Percentiles rank a stretch among this genome's conserved stretches.
Conservation (phyloP, 257 asterid species). For the Nicotiana otophora region DNA sequence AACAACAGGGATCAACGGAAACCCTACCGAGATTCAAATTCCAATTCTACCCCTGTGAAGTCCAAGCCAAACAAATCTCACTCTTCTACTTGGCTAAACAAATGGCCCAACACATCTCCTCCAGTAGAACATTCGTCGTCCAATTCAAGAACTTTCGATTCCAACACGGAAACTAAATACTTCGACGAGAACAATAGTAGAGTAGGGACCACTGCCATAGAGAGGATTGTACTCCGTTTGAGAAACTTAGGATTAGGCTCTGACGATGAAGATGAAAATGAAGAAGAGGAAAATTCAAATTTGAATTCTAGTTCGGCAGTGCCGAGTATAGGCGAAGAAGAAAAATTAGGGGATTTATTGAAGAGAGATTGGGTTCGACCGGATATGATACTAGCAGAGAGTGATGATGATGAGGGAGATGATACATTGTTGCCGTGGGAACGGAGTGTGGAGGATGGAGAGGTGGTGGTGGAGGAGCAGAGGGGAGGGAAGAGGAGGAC, state of each 20-base stretch:
- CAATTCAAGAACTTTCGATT: not conserved
- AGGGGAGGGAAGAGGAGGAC: slow-evolving; percentile 41
- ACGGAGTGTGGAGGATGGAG: slow-evolving; percentile 32
- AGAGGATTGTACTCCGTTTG: slow-evolving; percentile 80
- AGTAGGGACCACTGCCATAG: slow-evolving; percentile 66
- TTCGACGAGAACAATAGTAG: slow-evolving; percentile 26
- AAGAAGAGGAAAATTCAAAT: slow-evolving; percentile 18
- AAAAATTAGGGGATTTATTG: slow-evolving; percentile 89
- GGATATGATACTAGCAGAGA: slow-evolving; percentile 56
- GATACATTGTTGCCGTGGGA: slow-evolving; percentile 75
- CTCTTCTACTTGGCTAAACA: slow-evolving; percentile 58
- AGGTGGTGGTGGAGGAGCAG: slow-evolving; percentile 24
- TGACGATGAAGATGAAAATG: slow-evolving; percentile 42
- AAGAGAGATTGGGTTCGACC: slow-evolving; percentile 95
- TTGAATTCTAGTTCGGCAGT: slow-evolving; percentile 12
- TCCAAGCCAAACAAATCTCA: not conserved
- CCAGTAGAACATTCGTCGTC: slow-evolving; percentile 9
- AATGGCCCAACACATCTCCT: slow-evolving; percentile 56
- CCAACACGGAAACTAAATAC: slow-evolving; percentile 19
- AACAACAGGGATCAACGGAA: slow-evolving; percentile 9
- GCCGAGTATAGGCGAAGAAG: slow-evolving; percentile 34
- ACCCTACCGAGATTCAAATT: slow-evolving; percentile 22
- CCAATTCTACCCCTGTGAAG: slow-evolving; percentile 10
- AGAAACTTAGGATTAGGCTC: slow-evolving; percentile 75
- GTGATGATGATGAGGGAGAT: slow-evolving; percentile 41